Percentiles rank a stretch among this genome's conserved stretches.
Evolutionary conservation across 768 basidiomycete genomes (phyloP).

Genomic region (Strobilomyces confusus): DNA sequence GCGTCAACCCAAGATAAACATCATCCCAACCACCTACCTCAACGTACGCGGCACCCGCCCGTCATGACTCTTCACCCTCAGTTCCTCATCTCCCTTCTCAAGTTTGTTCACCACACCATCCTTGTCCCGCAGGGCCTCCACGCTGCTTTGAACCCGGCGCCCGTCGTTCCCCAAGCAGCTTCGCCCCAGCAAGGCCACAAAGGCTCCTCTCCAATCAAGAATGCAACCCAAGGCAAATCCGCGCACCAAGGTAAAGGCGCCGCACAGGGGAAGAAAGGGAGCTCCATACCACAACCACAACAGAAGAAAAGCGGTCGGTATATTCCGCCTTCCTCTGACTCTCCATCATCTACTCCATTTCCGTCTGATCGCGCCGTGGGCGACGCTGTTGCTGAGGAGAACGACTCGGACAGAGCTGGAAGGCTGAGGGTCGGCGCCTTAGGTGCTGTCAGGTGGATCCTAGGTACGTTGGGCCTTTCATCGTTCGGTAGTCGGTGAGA

Average conservation of each 20-base stretch:
- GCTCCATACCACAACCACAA: constrained; percentile 22
- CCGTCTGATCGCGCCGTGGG: constrained; percentile 17
- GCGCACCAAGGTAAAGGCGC: constrained; percentile 4
- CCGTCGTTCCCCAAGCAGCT: constrained; percentile 31
- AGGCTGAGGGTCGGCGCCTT: constrained; percentile 66
- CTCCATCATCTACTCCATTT: constrained; percentile 24
- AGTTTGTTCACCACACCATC: constrained; percentile 51
- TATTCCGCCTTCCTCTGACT: constrained; percentile 29
- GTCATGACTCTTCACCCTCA: constrained; percentile 32
- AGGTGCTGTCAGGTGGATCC: constrained; percentile 58
- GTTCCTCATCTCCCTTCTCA: constrained; percentile 36
- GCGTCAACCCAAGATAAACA: constrained; percentile 2
- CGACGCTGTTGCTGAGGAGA: constrained; percentile 53
- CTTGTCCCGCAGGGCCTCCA: constrained; percentile 63
- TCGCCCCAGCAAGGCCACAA: constrained; percentile 11
- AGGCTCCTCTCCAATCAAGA: neutral
- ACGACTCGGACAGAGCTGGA: constrained; percentile 62
- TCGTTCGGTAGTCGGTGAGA: neutral
- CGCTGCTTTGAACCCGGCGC: constrained; percentile 57
- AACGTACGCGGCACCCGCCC: neutral
- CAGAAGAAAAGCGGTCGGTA: constrained; percentile 32
- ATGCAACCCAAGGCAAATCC: neutral
- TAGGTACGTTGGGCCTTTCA: constrained; percentile 43
- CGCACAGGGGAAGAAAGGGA: constrained; percentile 19
- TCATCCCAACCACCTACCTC: neutral